Base-by-base conservation (phyloP, 176 grass and related monocot species). In the Triticum timopheevii region DNA sequence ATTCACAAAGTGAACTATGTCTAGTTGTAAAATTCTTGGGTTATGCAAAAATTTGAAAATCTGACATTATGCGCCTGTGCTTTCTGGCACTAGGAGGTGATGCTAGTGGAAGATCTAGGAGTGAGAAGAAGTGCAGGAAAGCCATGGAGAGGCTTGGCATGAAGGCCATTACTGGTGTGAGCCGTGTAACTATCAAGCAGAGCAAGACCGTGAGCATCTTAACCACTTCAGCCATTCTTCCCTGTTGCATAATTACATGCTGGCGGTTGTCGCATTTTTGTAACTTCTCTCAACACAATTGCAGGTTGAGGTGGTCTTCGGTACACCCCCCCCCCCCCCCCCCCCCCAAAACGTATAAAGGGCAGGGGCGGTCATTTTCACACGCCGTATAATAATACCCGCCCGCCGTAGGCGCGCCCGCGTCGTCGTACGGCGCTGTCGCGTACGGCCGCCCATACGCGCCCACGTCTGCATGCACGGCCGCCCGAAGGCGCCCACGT, bases 131-230 rank as follows among this genome's bases (percentile, higher is more conserved):
- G 85, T 81, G 77, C 35, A 70, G 77, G n/a, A 87, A 87, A 80
- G 77, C 66, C 36, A 73, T 81, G 77, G 68, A 61, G 77, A 81
- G 65, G 44, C 85, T 87, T 81, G 85, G 85, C 54, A 87, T 87
- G 85, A 74, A 74, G 58, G 66, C 28, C 58, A 74, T 81, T 31
- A 80, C 67, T 63, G 77, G 68, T 27, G 85, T 87, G 52, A 81
- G 85, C 24, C 78, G 85, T 74, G 85, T 87, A 9, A 81, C 77
- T 59, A 28, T 87, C 50, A 81, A 87, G 68, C 81, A 87, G 78
- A 87, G 75, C 84, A 86, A 74, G 77, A 81, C 80, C 23, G 85
- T 87, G 77, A 87, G 69, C 67, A 28, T 31, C 30, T 58, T 50
- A 54, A 54, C 6, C 10, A 38, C 6, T 81, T 75, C 10, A 42